Base-by-base conservation (phyloP, 441 rosid genomes). In the Lagerstroemia fauriei region DNA sequence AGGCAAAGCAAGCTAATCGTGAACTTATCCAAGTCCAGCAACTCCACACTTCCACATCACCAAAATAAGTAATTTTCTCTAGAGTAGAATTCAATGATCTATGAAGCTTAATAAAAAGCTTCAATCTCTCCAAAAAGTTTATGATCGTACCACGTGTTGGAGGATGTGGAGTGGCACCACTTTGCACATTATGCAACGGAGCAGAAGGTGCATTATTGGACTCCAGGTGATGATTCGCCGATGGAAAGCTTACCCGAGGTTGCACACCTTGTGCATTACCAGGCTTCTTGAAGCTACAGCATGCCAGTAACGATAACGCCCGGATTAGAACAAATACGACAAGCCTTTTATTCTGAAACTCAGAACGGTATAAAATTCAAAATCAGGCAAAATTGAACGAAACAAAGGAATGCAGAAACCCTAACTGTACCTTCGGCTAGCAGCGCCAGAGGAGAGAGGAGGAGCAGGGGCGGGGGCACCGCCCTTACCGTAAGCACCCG, bases 221-320 rank as follows among this genome's bases (percentile, higher is more conserved):
- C 85, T 84, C 90, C 0, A 92, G 82, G 32, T 77, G 34, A 87
- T 90, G 85, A 87, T 87, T 86, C 57, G 79, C 88, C 31, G 88
- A 83, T 8, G 93, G 89, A 0, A 78, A 34, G 88, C 87, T 91
- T 82, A 87, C 90, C 94, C 95, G 88, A 81, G 94, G 74, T 77
- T 93, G 99, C 69, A 88, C 91, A 84, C 94, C 98, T 84, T 91
- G 98, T 70, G 83, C 95, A 92, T 94, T 92, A 84, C 76, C 84
- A 47, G 90, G 66, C 92, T 91, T 95, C 95, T 91, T 93, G 78
- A 85, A 90, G 86, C 99, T 96, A 82, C 29, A 38, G 81, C n/a
- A 69, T 12, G 53, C n/a, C 73, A 34, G 74, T 59, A 34, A 50
- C 44, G 44, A 25, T 7, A 73, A 24, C 38, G 59, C 61, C 46